These are phyloP conservation scores for Aspergillus campestris DNA, from an alignment of 495 filamentous ascomycete species.

Conservation along the genomic window DNA sequence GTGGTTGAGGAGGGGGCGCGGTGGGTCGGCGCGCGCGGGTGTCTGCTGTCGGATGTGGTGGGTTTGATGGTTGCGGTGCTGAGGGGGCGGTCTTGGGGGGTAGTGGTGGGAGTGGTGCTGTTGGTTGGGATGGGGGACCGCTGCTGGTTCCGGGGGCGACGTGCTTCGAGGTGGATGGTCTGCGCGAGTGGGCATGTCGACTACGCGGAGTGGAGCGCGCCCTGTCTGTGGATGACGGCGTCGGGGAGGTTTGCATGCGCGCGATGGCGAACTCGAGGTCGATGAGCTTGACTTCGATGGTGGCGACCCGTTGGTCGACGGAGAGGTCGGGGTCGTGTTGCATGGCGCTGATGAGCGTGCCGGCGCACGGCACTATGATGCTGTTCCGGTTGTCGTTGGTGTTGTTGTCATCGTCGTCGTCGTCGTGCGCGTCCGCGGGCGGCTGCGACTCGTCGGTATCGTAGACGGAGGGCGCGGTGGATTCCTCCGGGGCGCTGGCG, in stretches of 20 bases:
- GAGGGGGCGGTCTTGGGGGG: constrained; percentile 17
- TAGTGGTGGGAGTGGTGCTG: too few species aligned
- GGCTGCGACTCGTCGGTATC: too few species aligned
- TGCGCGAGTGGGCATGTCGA: constrained; percentile 8
- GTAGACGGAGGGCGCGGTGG: constrained; percentile 15
- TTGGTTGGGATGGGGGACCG: too few species aligned
- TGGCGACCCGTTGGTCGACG: constrained; percentile 43
- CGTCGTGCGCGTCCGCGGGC: not conserved
- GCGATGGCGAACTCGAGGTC: constrained; percentile 49
- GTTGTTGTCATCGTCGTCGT: constrained; percentile 2
- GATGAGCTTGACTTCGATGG: constrained; percentile 47
- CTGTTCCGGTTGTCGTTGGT: constrained; percentile 11
- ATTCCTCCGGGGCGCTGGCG: constrained; percentile 20
- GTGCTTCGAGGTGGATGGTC: constrained; percentile 10
- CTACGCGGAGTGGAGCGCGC: constrained; percentile 11
- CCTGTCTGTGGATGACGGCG: constrained; percentile 9
- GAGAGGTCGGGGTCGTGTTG: constrained; percentile 39
- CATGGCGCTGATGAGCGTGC: constrained; percentile 33
- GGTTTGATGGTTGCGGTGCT: constrained; percentile 37
- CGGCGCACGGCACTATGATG: constrained; percentile 33
- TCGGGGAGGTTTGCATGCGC: constrained; percentile 32
- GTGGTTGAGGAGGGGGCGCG: constrained; percentile 29
- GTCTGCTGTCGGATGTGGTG: not conserved
- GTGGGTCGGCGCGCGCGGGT: constrained; percentile 17
- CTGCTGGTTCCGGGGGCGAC: constrained; percentile 1